These are phyloP conservation scores for Quercus agrifolia DNA, from an alignment of 306 rosid genomes.

Conservation along the genomic window DNA sequence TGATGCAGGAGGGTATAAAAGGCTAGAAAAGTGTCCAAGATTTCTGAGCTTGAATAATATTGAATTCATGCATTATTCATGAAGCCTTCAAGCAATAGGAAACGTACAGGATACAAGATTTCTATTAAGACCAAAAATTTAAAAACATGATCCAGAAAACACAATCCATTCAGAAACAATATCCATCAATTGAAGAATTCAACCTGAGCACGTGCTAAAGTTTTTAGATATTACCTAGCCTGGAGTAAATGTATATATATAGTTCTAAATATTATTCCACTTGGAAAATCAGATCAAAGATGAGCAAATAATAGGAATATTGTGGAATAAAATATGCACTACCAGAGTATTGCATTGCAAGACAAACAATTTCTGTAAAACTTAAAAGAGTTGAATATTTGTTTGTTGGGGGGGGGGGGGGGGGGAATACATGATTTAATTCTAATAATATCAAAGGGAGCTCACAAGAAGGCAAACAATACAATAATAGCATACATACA, in stretches of 20 bases:
- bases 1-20: slow-evolving; percentile 66
- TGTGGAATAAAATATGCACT: not conserved
- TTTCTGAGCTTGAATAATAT: not conserved
- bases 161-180: not conserved
- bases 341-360: not conserved
- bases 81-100: not conserved
- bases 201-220: not conserved
- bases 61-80: not conserved
- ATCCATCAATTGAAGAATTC: not conserved
- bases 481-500: slow-evolving; percentile 36
- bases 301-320: not conserved
- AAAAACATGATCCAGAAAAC: not conserved
- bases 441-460: slow-evolving; percentile 4
- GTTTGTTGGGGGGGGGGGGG: no score
- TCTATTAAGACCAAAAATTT: not conserved
- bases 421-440: not conserved
- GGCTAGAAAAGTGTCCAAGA: slow-evolving; percentile 64
- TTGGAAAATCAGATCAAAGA: not conserved
- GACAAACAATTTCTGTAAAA: not conserved
- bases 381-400: not conserved
- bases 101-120: not conserved
- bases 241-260: not conserved
- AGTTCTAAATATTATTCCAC: not conserved
- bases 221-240: not conserved
- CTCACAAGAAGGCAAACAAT: slow-evolving; percentile 9